Evolutionary conservation across 257 asterid genomes (phyloP).

Genomic region (Avicennia marina): DNA sequence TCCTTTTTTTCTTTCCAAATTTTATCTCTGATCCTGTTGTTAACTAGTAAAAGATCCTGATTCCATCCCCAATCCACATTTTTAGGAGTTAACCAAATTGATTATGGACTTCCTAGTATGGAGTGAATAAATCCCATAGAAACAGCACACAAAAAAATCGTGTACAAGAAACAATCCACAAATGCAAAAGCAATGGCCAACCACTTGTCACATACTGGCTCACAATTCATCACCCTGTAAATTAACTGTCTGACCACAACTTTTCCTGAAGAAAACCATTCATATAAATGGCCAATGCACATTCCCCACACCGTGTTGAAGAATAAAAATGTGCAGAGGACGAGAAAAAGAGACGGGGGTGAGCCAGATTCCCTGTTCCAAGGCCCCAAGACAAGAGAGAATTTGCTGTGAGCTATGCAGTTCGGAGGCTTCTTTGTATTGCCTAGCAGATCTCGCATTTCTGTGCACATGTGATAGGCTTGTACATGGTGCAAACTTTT

Average conservation of each 20-base stretch:
- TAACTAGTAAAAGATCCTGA: too few relatives aligned
- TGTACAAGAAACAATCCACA: neutral
- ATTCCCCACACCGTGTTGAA: too few relatives aligned
- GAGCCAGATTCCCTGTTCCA: neutral
- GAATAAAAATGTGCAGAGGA: conserved; percentile 34
- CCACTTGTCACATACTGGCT: conserved; percentile 27
- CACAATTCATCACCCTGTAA: conserved; percentile 16
- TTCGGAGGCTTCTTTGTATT: conserved; percentile 30
- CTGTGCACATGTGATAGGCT: conserved; percentile 43
- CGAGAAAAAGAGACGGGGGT: conserved; percentile 18
- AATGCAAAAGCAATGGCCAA: conserved; percentile 2
- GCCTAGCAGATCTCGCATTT: conserved; percentile 48
- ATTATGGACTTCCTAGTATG: neutral
- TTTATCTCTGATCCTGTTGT: too few relatives aligned
- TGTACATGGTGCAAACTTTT: conserved; percentile 43
- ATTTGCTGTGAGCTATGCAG: conserved; percentile 37
- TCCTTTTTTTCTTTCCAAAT: too few relatives aligned
- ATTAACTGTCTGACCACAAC: neutral
- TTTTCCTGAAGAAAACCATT: too few relatives aligned
- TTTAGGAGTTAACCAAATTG: too few relatives aligned
- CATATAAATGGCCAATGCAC: too few relatives aligned
- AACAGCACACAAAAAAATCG: neutral
- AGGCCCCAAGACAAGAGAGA: neutral
- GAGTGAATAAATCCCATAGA: too few relatives aligned
- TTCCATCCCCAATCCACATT: too few relatives aligned